A percentile compares a stretch with the other conserved stretches of the same genome.
These are phyloP conservation scores for Echinosophora koreensis DNA, from an alignment of 306 rosid genomes.

Conservation along the genomic window DNA sequence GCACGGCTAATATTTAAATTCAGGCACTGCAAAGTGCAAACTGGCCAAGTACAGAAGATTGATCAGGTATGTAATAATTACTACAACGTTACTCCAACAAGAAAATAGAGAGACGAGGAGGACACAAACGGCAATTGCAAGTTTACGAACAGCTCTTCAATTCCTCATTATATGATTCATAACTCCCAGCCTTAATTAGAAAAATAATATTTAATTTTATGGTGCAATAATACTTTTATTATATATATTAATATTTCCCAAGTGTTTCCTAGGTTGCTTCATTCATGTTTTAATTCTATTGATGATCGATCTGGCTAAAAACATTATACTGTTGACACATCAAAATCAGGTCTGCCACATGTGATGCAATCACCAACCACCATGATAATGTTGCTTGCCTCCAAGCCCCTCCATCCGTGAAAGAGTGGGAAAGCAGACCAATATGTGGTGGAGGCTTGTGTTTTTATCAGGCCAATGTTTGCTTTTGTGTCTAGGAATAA, in stretches of 20 bases:
- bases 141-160: not conserved
- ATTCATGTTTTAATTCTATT: not conserved
- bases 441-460: not conserved
- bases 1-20: slow-evolving; percentile 37
- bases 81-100: slow-evolving; percentile 32
- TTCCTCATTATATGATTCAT: too few relatives aligned
- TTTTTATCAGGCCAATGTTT: slow-evolving; percentile 23
- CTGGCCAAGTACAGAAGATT: slow-evolving; percentile 35
- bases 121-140: not conserved
- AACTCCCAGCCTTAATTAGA: too few relatives aligned
- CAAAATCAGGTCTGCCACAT: not conserved
- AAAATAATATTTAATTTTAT: too few relatives aligned
- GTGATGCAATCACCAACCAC: not conserved
- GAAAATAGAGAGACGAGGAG: not conserved
- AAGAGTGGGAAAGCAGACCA: not conserved
- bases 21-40: slow-evolving; percentile 36
- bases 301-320: slow-evolving; percentile 2
- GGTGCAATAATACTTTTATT: too few relatives aligned
- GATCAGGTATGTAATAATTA: not conserved
- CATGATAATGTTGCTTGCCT: not conserved
- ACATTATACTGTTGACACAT: slow-evolving; percentile 32
- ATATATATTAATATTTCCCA: not conserved
- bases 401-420: not conserved
- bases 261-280: not conserved
- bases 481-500: slow-evolving; percentile 19